Percentiles rank a stretch among this genome's conserved stretches.
These are phyloP conservation scores for Aspergillus ibericus DNA, from an alignment of 2,329 filamentous ascomycete species.

Conservation along the genomic window DNA sequence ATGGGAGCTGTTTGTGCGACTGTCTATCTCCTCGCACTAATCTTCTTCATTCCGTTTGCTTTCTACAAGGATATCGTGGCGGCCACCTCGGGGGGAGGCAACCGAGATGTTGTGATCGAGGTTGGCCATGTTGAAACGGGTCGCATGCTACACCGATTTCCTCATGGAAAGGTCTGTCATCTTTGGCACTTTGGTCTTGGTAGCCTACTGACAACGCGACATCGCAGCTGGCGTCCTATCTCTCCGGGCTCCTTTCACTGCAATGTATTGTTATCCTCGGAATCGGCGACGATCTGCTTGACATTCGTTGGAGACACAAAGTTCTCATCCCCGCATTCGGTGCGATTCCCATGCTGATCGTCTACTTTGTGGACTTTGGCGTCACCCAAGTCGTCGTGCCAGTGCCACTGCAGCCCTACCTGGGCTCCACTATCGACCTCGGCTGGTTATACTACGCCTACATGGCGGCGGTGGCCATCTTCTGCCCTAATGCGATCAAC, in stretches of 20 bases:
- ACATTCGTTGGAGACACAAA: constrained; percentile 98
- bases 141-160: constrained; percentile 84
- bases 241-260: constrained; percentile 89
- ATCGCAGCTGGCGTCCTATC: constrained; percentile 80
- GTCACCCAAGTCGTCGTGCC: constrained; percentile 95
- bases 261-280: constrained; percentile 89
- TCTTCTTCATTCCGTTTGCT: constrained; percentile 91
- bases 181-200: neutral
- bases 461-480: constrained; percentile 95
- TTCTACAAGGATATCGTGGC: constrained; percentile 98
- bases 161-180: constrained; percentile 76
- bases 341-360: constrained; percentile 86
- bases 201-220: constrained; percentile 7
- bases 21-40: constrained; percentile 85
- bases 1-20: constrained; percentile 94
- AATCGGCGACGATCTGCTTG: constrained; percentile 92
- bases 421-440: constrained; percentile 82
- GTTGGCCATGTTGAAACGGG: constrained; percentile 74
- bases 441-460: constrained; percentile 87
- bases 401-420: constrained; percentile 75
- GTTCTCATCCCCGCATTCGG: constrained; percentile 96
- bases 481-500: constrained; percentile 98
- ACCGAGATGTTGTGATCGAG: constrained; percentile 79
- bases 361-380: constrained; percentile 98
- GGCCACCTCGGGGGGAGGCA: constrained; percentile 89